Base-by-base conservation (phyloP, 257 asterid genomes). In the Fraxinus anomala region DNA sequence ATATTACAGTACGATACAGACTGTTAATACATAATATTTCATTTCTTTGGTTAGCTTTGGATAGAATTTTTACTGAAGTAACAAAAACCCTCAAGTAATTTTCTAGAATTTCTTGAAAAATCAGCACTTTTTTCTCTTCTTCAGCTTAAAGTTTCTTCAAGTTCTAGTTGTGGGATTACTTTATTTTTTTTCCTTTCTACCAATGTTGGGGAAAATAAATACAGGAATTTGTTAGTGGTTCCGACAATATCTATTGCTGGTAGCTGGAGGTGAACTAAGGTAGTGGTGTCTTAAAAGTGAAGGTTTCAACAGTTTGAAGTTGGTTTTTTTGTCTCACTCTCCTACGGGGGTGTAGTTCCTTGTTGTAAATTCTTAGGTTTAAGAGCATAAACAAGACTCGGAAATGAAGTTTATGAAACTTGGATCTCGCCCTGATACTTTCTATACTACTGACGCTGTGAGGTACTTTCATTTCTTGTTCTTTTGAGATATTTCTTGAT, bases 321-420 rank as follows among this genome's bases (percentile, higher is more conserved):
- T 81, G 66, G 75, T 5, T 42, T 71, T 76, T 76, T 82, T 77
- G 70, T 79, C 73, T 80, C 77, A 71, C 67, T 76, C 79, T 80
- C 67, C 67, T 68, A 82, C 83, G 83, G 28, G 68, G 75, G n/a
- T 74, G 9, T 47, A 42, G 42, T 72, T 56, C 34, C 24, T 67
- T 67, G 59, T 80, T 56, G 56, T 77, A 81, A 82, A 74, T 68
- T 39, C 66, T 76, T 23, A 21, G 40, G 44, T 73, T 82, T 73
- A 42, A 37, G 6, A 28, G 39, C 56, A 40, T 44, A 72, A 51
- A 33, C 70, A 39, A 77, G 36, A 65, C 61, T 37, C 68, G 13
- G 67, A 59, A 68, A 76, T 89, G 92, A 88, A 89, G 89, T 89
- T 88, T 68, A 89, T 89, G 91, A 89, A 89, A 81, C 91, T 88